Percentiles rank a stretch among this genome's conserved stretches.
Evolutionary conservation across 176 grass and related monocot species (phyloP).

Genomic region (Urochloa ruziziensis): DNA sequence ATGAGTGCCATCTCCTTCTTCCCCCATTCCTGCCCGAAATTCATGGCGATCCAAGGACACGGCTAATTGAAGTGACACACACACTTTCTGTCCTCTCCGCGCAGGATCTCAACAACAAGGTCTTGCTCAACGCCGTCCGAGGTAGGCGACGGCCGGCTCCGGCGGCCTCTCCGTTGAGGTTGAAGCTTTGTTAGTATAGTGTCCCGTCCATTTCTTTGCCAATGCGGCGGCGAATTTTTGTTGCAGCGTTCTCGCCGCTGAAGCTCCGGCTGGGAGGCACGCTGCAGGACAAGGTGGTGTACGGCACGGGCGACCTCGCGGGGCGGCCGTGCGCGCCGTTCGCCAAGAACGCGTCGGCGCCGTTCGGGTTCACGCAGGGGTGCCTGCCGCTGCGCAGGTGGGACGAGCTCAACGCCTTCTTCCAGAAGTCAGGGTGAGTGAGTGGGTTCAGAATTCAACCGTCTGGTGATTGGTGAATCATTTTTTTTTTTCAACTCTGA

Average conservation of each 20-base stretch:
- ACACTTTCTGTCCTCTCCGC: not conserved
- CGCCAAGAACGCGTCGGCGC: conserved; percentile 48
- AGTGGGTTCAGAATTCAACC: conserved; percentile 19
- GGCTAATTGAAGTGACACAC: not conserved
- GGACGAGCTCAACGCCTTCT: conserved; percentile 85
- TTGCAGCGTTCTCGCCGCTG: conserved; percentile 63
- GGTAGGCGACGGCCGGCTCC: conserved; percentile 40
- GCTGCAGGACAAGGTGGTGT: conserved; percentile 67
- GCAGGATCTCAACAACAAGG: conserved; percentile 85
- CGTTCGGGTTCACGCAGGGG: conserved; percentile 62
- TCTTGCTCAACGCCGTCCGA: conserved; percentile 78
- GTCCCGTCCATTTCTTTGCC: not conserved
- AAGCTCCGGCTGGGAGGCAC: conserved; percentile 65
- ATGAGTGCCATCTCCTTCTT: not conserved
- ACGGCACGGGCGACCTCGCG: conserved; percentile 27
- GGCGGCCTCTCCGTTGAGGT: not conserved
- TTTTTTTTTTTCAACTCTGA: not conserved
- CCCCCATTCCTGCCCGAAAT: not conserved
- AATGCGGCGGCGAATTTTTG: not conserved
- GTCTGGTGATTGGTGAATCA: not conserved
- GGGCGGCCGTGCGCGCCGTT: conserved; percentile 44
- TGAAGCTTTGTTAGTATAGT: not conserved
- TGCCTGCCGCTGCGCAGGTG: conserved; percentile 67
- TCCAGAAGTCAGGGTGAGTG: conserved; percentile 57
- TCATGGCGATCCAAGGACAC: not conserved